phyloP scores from a whole-genome alignment of 306 rosid species.

The Abrus pulchellus region DNA sequence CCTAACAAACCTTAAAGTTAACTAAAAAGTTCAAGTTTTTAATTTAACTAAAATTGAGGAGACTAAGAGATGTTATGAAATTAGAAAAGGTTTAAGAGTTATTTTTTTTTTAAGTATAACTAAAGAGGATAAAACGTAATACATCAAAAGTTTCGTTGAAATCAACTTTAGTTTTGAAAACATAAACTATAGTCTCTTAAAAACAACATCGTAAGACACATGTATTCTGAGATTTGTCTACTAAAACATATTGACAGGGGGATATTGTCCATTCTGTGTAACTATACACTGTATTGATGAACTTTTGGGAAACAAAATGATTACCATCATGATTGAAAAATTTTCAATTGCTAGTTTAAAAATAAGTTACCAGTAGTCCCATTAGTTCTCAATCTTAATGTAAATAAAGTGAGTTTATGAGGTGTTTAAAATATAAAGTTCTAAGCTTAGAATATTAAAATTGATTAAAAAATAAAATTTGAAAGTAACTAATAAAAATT shows the following conservation, averaged over 20 bases:
- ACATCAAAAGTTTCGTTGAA: neutral
- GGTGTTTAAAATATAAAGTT: neutral
- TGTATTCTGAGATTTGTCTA: slow-evolving; percentile 22
- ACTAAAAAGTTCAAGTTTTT: too few relatives aligned
- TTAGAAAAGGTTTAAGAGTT: too few relatives aligned
- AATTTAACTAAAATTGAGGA: too few relatives aligned
- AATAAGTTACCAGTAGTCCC: slow-evolving; percentile 4
- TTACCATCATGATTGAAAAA: slow-evolving; percentile 36
- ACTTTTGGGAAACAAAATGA: slow-evolving; percentile 50
- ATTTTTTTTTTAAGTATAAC: too few relatives aligned
- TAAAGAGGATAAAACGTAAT: neutral
- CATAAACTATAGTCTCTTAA: neutral
- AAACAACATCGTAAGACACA: neutral
- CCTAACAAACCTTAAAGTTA: too few relatives aligned
- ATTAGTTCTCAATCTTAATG: slow-evolving; percentile 22
- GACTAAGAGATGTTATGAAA: too few relatives aligned
- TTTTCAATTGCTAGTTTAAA: slow-evolving; percentile 21
- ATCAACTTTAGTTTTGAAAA: neutral
- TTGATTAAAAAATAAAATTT: neutral
- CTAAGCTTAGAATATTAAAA: neutral
- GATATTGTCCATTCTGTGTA: slow-evolving; percentile 4
- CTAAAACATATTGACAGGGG: slow-evolving; percentile 21
- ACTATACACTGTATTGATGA: slow-evolving; percentile 2
- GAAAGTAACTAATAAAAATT: neutral
- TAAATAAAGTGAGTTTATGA: neutral